A percentile compares a stretch with the other conserved stretches of the same genome.
Evolutionary conservation across 306 rosid genomes (phyloP).

Genomic region (Cyamopsis tetragonoloba): DNA sequence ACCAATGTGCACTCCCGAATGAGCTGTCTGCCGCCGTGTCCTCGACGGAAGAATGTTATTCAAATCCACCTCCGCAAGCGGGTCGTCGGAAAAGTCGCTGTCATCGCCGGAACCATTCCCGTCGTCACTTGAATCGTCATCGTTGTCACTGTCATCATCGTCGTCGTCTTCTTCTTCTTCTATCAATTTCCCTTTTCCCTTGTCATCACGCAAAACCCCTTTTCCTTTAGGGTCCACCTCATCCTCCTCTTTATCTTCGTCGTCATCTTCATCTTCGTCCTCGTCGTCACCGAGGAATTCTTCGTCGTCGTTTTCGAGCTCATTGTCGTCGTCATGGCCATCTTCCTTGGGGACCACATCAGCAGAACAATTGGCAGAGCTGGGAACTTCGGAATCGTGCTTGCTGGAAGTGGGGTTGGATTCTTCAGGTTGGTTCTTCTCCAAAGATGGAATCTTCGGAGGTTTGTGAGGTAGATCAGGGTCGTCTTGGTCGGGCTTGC

Average conservation of each 20-base stretch:
- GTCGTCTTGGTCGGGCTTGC: conserved; percentile 48
- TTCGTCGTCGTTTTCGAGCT: neutral
- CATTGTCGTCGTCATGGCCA: conserved; percentile 16
- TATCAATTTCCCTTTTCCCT: conserved; percentile 81
- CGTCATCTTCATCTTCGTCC: conserved; percentile 19
- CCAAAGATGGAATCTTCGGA: conserved; percentile 40
- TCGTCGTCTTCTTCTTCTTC: conserved; percentile 42
- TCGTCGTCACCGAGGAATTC: neutral
- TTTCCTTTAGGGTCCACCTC: conserved; percentile 74
- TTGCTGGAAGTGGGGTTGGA: neutral
- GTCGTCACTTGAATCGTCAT: conserved; percentile 45
- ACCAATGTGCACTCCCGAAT: conserved; percentile 56
- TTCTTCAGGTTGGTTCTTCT: neutral
- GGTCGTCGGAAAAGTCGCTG: conserved; percentile 83
- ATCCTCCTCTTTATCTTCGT: conserved; percentile 34
- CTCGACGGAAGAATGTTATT: conserved; percentile 88
- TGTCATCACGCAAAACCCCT: conserved; percentile 53
- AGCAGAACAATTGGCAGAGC: conserved; percentile 22
- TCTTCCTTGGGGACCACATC: conserved; percentile 18
- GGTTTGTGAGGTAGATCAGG: conserved; percentile 44
- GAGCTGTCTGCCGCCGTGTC: conserved; percentile 65
- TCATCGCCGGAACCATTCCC: conserved; percentile 52
- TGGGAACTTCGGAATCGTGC: conserved; percentile 2
- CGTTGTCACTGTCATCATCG: conserved; percentile 19
- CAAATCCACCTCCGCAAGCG: conserved; percentile 87